These are phyloP conservation scores for Calonectria pteridis DNA, from an alignment of 2,329 filamentous ascomycete genomes.

Conservation along the genomic window DNA sequence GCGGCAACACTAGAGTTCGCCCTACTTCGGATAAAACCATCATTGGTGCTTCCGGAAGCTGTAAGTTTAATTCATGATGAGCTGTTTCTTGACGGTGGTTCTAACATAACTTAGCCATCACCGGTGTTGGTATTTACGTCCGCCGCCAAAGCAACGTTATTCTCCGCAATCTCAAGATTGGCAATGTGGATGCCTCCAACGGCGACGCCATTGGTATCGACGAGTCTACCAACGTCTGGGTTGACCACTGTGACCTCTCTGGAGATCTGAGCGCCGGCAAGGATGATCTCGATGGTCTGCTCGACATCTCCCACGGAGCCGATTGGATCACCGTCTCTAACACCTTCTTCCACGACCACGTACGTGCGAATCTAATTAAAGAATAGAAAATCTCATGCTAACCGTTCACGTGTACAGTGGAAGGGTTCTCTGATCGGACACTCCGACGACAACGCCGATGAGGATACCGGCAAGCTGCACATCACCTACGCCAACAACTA, in stretches of 20 bases:
- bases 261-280: constrained; percentile 71
- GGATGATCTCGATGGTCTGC: constrained; percentile 77
- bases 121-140: constrained; percentile 65
- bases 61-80: constrained; percentile 13
- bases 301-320: constrained; percentile 72
- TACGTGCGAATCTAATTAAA: constrained; percentile 12
- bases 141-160: constrained; percentile 69
- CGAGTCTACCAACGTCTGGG: constrained; percentile 69
- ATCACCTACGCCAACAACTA: constrained; percentile 77
- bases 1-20: constrained; percentile 39
- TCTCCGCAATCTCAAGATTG: constrained; percentile 71
- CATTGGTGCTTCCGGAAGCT: constrained; percentile 52
- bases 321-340: constrained; percentile 68
- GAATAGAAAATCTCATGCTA: not conserved
- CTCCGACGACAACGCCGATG: constrained; percentile 65
- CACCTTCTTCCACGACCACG: constrained; percentile 49
- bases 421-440: constrained; percentile 72
- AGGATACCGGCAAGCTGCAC: constrained; percentile 72
- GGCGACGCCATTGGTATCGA: constrained; percentile 73
- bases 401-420: constrained; percentile 48
- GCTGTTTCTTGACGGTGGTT: accelerated
- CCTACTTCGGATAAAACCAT: constrained; percentile 59
- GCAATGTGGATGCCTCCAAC: constrained; percentile 65
- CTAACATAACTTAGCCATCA: constrained; percentile 47
- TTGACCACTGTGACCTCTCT: constrained; percentile 76